Percentiles rank a stretch among this genome's conserved stretches.
phyloP scores from a whole-genome alignment of 371 early-diverging fungal genomes.

The Choanephora cucurbitarum region DNA sequence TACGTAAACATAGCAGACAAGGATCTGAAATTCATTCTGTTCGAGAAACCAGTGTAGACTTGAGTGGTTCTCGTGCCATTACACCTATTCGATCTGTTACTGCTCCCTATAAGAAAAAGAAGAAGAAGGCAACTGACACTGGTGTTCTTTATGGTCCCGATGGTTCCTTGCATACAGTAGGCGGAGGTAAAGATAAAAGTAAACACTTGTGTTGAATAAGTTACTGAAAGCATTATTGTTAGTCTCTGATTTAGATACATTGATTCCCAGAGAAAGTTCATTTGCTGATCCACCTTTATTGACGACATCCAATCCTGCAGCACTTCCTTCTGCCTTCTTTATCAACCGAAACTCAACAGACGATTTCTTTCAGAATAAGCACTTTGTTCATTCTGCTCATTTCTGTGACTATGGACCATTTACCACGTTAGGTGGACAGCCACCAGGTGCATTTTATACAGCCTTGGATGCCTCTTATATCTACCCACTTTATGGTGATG shows the following conservation, averaged over 20 bases:
- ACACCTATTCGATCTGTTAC: slow-evolving; percentile 24
- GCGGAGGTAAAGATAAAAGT: slow-evolving; percentile 40
- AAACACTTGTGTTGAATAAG: slow-evolving; percentile 1
- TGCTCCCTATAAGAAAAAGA: slow-evolving; percentile 43
- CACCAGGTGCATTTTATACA: slow-evolving; percentile 53
- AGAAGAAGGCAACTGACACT: slow-evolving; percentile 46
- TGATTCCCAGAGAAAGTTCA: slow-evolving; percentile 29
- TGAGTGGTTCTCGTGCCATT: slow-evolving; percentile 30
- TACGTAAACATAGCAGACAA: slow-evolving; percentile 33
- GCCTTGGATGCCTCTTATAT: slow-evolving; percentile 51
- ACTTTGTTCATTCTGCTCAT: slow-evolving; percentile 43
- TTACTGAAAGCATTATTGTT: too few relatives aligned
- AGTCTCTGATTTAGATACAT: slow-evolving; percentile 28
- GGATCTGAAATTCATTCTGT: slow-evolving; percentile 23
- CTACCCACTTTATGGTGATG: slow-evolving; percentile 63
- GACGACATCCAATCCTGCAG: slow-evolving; percentile 41
- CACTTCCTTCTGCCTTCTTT: slow-evolving; percentile 49
- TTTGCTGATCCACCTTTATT: slow-evolving; percentile 43
- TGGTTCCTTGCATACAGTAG: slow-evolving; percentile 45
- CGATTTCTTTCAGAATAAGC: slow-evolving; percentile 40
- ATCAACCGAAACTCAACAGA: slow-evolving; percentile 35
- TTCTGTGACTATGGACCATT: slow-evolving; percentile 59
- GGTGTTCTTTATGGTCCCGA: slow-evolving; percentile 49
- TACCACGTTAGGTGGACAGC: slow-evolving; percentile 48
- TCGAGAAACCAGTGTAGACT: slow-evolving; percentile 32